phyloP scores from a whole-genome alignment of 2,329 filamentous ascomycete species.

The Talaromyces piceae region DNA sequence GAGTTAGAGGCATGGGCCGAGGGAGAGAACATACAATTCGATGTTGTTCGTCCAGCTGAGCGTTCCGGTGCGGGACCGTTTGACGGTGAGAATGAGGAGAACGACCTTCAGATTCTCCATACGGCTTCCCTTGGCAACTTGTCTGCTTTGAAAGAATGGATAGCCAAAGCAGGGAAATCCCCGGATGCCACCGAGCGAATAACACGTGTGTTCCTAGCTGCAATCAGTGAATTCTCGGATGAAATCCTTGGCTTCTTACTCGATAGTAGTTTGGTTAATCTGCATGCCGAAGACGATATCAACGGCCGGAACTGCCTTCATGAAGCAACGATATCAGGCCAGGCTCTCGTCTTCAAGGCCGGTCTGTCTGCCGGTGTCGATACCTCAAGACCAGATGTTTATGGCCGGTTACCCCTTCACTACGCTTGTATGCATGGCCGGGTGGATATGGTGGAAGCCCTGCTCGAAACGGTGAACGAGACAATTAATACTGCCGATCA shows the following conservation, averaged over 20 bases:
- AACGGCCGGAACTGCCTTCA: conserved; percentile 96
- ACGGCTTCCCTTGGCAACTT: conserved; percentile 71
- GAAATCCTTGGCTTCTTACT: conserved; percentile 69
- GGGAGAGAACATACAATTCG: conserved; percentile 84
- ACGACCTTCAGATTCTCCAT: conserved; percentile 80
- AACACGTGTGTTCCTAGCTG: conserved; percentile 82
- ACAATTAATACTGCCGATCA: conserved; percentile 88
- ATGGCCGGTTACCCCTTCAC: conserved; percentile 85
- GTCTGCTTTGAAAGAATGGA: conserved; percentile 68
- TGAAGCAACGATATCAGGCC: conserved; percentile 92
- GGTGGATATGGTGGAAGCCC: conserved; percentile 69
- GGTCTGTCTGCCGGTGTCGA: conserved; percentile 71
- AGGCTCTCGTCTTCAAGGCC: conserved; percentile 65
- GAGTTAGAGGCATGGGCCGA: conserved; percentile 96
- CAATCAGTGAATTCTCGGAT: conserved; percentile 76
- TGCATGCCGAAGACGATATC: conserved; percentile 94
- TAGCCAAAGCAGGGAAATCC: conserved; percentile 60
- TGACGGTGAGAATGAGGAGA: conserved; percentile 79
- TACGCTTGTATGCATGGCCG: conserved; percentile 95
- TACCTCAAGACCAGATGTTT: conserved; percentile 77
- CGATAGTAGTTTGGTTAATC: conserved; percentile 73
- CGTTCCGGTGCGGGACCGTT: conserved; percentile 29
- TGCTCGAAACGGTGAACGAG: conserved; percentile 60
- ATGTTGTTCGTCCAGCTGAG: conserved; percentile 41
- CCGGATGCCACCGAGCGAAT: conserved; percentile 65